phyloP scores from a whole-genome alignment of 2,329 filamentous ascomycete genomes.

The Blastomyces gilchristii region DNA sequence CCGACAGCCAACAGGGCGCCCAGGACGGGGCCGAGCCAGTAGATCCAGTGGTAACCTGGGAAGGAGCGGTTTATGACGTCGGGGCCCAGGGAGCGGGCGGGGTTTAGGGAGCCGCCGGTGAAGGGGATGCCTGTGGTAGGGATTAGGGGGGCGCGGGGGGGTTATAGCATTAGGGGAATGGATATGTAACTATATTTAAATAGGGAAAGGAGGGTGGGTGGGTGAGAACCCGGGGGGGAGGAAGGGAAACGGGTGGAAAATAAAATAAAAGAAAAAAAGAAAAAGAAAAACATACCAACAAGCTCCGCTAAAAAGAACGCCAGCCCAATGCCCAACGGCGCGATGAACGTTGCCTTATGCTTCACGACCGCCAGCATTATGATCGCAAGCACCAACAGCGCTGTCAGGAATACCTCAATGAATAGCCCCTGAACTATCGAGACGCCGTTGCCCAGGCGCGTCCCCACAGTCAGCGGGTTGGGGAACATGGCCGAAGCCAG shows the following conservation, averaged over 20 bases:
- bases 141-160: background rate
- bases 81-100: constrained; percentile 40
- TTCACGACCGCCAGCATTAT: constrained; percentile 65
- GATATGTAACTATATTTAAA: no score
- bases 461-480: constrained; percentile 45
- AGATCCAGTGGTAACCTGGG: constrained; percentile 42
- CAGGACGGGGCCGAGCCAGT: constrained; percentile 40
- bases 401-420: constrained; percentile 56
- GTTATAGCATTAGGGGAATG: no score
- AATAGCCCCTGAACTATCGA: constrained; percentile 51
- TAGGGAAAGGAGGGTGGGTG: no score
- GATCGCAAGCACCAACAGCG: constrained; percentile 53
- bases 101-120: constrained; percentile 41
- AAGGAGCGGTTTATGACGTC: constrained; percentile 38
- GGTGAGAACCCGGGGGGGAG: no score
- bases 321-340: constrained; percentile 61
- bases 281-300: constrained; percentile 26
- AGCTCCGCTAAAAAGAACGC: constrained; percentile 55
- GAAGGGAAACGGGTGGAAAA: background rate
- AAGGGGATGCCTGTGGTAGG: constrained; percentile 17
- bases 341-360: constrained; percentile 60
- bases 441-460: constrained; percentile 44
- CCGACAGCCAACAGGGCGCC: constrained; percentile 40
- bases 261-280: background rate
- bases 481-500: constrained; percentile 51